Conservation (phyloP, 1,284 basidiomycete genomes). For the Cystobasidium slooffiae region DNA sequence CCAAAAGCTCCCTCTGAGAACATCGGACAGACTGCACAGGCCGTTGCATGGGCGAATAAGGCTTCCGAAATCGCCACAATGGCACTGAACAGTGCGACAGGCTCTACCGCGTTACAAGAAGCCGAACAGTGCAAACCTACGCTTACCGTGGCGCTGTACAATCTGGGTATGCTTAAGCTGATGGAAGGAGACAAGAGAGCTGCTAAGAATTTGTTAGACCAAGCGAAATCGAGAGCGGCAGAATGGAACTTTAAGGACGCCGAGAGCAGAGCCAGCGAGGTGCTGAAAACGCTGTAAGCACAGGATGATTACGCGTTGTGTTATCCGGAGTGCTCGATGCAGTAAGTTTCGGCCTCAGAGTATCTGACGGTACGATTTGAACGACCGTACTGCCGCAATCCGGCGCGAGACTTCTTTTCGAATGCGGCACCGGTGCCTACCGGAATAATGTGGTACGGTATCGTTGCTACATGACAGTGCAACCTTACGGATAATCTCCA, state of each 20-base stretch:
- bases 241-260: conserved; percentile 40
- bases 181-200: conserved; percentile 37
- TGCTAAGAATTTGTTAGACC: conserved; percentile 22
- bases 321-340: too few relatives aligned
- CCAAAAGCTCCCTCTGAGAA: conserved; percentile 35
- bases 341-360: too few relatives aligned
- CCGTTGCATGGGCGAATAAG: conserved; percentile 43
- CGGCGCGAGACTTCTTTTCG: too few relatives aligned
- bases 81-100: neutral
- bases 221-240: conserved; percentile 28
- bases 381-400: too few relatives aligned
- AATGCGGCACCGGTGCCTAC: too few relatives aligned
- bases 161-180: conserved; percentile 41
- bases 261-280: conserved; percentile 26
- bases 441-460: too few relatives aligned
- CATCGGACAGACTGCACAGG: conserved; percentile 28
- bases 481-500: too few relatives aligned
- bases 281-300: conserved; percentile 13
- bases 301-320: too few relatives aligned
- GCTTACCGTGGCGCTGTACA: conserved; percentile 31
- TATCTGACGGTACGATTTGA: too few relatives aligned
- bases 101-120: conserved; percentile 3
- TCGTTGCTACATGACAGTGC: too few relatives aligned
- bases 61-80: conserved; percentile 34
- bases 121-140: conserved; percentile 37